phyloP scores from a whole-genome alignment of 495 filamentous ascomycete species.

The Aspergillus sclerotioniger region DNA sequence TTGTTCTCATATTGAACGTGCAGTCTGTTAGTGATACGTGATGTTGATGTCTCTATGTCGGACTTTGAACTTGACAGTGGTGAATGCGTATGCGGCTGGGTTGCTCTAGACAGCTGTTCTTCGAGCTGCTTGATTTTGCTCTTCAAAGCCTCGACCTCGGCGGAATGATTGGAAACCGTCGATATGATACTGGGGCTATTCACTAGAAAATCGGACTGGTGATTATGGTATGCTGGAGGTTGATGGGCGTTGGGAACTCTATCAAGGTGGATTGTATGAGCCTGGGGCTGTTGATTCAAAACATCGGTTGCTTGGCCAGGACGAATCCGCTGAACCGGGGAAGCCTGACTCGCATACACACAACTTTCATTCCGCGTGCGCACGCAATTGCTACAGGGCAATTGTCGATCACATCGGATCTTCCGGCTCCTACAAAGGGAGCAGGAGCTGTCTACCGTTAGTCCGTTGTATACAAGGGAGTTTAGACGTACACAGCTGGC shows the following conservation, averaged over 20 bases:
- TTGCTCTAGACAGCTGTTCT: constrained; percentile 37
- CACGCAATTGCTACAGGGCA: constrained; percentile 50
- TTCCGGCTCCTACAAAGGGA: constrained; percentile 47
- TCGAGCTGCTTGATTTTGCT: constrained; percentile 44
- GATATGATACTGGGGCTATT: constrained; percentile 26
- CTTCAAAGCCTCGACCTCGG: constrained; percentile 40
- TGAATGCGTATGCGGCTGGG: constrained; percentile 2
- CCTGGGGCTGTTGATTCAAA: not conserved
- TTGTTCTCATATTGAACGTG: constrained; percentile 27
- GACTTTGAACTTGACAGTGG: constrained; percentile 15
- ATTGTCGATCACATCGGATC: constrained; percentile 49
- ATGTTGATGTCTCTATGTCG: constrained; percentile 29
- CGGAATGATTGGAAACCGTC: constrained; percentile 30
- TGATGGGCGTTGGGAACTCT: not conserved
- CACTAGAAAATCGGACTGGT: constrained; percentile 15
- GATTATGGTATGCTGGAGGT: constrained; percentile 6
- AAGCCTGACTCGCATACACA: constrained; percentile 32
- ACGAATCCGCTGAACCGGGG: constrained; percentile 14
- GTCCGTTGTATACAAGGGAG: not conserved
- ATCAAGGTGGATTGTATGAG: not conserved
- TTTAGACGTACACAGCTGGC: constrained; percentile 41
- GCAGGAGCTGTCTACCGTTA: constrained; percentile 38
- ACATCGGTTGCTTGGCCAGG: constrained; percentile 1
- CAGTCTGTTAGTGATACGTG: constrained; percentile 26
- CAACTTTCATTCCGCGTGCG: constrained; percentile 42